A percentile compares a stretch with the other conserved stretches of the same genome.
phyloP scores from a whole-genome alignment of 2,329 filamentous ascomycete species.

The Phaeosphaeriaceae sp. region DNA sequence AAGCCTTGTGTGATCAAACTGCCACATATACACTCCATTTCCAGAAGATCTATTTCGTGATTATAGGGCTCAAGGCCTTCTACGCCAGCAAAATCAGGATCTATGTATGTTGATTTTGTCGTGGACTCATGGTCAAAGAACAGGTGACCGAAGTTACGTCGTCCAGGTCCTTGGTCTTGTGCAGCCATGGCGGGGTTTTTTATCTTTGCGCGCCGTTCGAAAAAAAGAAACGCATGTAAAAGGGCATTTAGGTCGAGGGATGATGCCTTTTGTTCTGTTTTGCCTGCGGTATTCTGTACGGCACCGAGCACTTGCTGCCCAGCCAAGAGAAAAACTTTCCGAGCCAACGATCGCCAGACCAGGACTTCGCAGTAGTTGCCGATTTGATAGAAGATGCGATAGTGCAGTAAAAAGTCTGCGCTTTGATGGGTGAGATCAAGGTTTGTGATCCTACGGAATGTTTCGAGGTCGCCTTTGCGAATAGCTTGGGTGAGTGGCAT shows the following conservation, averaged over 20 bases:
- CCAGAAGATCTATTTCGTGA: constrained; percentile 60
- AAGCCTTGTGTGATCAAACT: constrained; percentile 81
- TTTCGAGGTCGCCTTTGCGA: constrained; percentile 73
- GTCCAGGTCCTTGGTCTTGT: constrained; percentile 39
- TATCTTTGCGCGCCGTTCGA: constrained; percentile 62
- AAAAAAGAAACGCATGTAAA: constrained; percentile 66
- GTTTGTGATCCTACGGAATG: constrained; percentile 73
- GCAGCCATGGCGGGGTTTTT: constrained; percentile 34
- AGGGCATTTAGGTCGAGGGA: constrained; percentile 76
- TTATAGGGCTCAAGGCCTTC: constrained; percentile 37
- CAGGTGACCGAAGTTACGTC: constrained; percentile 49
- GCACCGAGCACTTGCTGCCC: constrained; percentile 66
- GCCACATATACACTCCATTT: constrained; percentile 79
- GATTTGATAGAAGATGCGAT: constrained; percentile 76
- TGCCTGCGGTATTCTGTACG: constrained; percentile 54
- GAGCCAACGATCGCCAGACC: constrained; percentile 81
- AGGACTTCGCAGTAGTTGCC: constrained; percentile 79
- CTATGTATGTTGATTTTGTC: constrained; percentile 49
- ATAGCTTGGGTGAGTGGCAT: constrained; percentile 75
- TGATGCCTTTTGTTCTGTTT: constrained; percentile 39
- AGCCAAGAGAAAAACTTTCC: constrained; percentile 77
- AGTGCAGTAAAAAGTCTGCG: constrained; percentile 72
- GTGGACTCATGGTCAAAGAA: constrained; percentile 59
- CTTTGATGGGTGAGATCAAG: constrained; percentile 31
- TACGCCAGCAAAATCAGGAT: constrained; percentile 54